These are phyloP conservation scores for Ambispora gerdemannii DNA, from an alignment of 192 early-diverging fungal species.

Conservation along the genomic window DNA sequence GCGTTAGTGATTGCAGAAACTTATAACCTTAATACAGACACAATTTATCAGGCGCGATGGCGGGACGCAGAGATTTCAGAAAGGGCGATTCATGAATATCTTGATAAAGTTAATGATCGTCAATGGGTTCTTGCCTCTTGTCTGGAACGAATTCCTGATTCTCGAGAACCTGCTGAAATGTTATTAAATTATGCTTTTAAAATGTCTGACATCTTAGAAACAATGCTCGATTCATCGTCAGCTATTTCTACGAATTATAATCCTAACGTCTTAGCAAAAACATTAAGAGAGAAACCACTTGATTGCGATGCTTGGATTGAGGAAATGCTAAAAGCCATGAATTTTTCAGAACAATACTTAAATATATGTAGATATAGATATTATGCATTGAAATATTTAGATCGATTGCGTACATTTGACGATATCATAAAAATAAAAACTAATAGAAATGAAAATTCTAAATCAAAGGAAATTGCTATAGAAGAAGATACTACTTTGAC, in stretches of 20 bases:
- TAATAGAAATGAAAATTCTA: neutral
- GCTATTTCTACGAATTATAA: conserved; percentile 21
- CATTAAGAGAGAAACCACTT: conserved; percentile 21
- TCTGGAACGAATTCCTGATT: conserved; percentile 40
- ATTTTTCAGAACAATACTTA: conserved; percentile 37
- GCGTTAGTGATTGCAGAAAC: conserved; percentile 56
- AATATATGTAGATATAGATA: conserved; percentile 48
- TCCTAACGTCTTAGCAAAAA: conserved; percentile 34
- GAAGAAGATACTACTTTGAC: conserved; percentile 4
- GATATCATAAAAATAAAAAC: conserved; percentile 44
- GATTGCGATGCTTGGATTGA: neutral
- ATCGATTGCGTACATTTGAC: conserved; percentile 59
- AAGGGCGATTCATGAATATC: conserved; percentile 35
- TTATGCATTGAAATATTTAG: conserved; percentile 58
- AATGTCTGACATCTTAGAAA: conserved; percentile 44
- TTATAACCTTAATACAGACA: conserved; percentile 53
- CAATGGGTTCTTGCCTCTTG: conserved; percentile 59
- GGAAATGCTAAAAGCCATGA: conserved; percentile 7
- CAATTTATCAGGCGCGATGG: conserved; percentile 64
- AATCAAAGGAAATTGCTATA: neutral
- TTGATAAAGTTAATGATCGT: conserved; percentile 54
- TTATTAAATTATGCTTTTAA: conserved; percentile 54
- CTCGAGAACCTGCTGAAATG: conserved; percentile 34
- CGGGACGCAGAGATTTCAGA: conserved; percentile 38
- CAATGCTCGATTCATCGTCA: conserved; percentile 41